Evolutionary conservation across 2,329 filamentous ascomycete genomes (phyloP), one percentile per base, ranked within the genome.

Genomic region (Aspergillus hortae): DNA sequence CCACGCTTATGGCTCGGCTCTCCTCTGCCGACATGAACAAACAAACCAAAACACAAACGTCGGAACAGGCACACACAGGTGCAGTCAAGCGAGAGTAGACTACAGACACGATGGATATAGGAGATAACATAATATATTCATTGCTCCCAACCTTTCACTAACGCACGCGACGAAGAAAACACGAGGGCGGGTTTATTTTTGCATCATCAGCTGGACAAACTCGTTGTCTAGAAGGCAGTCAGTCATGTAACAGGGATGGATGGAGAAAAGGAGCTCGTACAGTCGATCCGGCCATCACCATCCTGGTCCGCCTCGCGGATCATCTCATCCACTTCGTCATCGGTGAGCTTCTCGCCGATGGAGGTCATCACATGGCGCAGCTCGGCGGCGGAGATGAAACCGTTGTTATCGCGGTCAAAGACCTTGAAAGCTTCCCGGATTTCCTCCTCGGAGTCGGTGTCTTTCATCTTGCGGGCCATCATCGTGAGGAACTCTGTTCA

Each of bases 391-490:
- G 89, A 94, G 73, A 94, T 94, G 76, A 92, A 94, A 50, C 89
- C 89, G 75, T 94, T 94, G 80, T 92, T 94, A 68, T 94, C 89
- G 65, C 89, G 89, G 71, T 94, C 89, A 66, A 94, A 94, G 49
- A 89, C 88, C 81, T 92, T 92, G 83, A 92, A 92, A 12, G 89
- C 89, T 74, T 92, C 89, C 65, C 89, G 85, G 64, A 94, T 94
- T 73, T 94, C 89, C 77, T 94, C 89, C 76, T 94, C 89, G 45
- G 89, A 92, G 70, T 94, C 89, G 62, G 89, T 94, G 67, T 92
- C 89, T 81, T 92, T 92, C 89, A 94, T 94, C 79, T 94, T 94
- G 68, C 89, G 85, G 55, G 89, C 89, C 89, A 94, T 94, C 89
- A 94, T 94, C 59, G 89, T 94, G 56, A 94, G 80, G 76, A 94